Evolutionary conservation across 1,284 basidiomycete genomes (phyloP), one percentile per base, ranked within the genome.

Genomic region (Pascua guehoae): DNA sequence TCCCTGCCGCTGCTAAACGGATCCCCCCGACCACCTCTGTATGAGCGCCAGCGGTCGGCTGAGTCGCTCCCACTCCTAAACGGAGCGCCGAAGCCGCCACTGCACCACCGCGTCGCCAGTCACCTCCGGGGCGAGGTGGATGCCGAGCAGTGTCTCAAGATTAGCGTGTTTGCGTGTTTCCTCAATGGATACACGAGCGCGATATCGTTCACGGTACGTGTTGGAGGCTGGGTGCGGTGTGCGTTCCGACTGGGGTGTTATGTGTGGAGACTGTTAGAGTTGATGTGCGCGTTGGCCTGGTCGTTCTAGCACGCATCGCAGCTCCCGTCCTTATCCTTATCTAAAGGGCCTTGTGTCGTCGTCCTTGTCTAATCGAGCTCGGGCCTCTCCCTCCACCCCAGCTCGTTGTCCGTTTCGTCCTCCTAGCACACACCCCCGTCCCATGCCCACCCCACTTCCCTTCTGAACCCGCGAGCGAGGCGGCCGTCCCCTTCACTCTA

Each of bases 101-200:
- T 32, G 7, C 24, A 32, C 24, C 24, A 7, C 24, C 24, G 24
- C 3, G 7, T 32, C 24, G 24, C 7, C 24, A 32, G 24, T 7
- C 24, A 32, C 7, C 61, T 83, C 45, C 70, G 76, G 64, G 62
- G 66, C 50, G 84, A 89, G 53, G 81, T 91, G 53, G 87, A 91
- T 68, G 80, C 83, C 0, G 77, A 80, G 17, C 74, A 80, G 58
- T 80, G 83, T 0, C 82, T 84, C 0, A 79, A 79, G 4, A 86
- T 86, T 8, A 79, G 91, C 49, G 81, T 86, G 4, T 84, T 82
- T 8, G 90, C 85, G 70, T 91, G 88, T 75, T 90, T 91, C 76
- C 86, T 92, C 83, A 92, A 89, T 0, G 90, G 89, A 0, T 88
- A 85, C 76, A 86, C 89, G 82, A 88, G 68, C 64, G 82, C 85